A percentile compares a stretch with the other conserved stretches of the same genome.
Evolutionary conservation across 2,329 filamentous ascomycete genomes (phyloP).

Genomic region (Hawksworthiomyces lignivorus): DNA sequence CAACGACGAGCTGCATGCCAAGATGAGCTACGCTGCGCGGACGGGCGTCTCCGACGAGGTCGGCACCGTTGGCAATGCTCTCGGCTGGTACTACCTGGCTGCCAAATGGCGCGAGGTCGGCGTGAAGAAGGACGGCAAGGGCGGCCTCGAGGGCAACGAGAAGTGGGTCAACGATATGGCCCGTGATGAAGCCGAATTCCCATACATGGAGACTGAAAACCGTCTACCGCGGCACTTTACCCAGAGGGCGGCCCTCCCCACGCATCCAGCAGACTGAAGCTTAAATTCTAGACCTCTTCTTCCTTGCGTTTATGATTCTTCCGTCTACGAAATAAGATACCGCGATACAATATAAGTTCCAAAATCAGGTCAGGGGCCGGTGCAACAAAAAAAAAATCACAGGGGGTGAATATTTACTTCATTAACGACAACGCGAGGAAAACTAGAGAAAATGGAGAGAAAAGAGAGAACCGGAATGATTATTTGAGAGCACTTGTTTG

Average conservation of each 20-base stretch:
- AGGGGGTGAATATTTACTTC: too few species aligned
- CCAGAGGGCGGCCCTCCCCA: constrained; percentile 18
- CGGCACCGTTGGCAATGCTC: constrained; percentile 69
- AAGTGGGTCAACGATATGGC: constrained; percentile 71
- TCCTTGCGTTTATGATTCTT: too few species aligned
- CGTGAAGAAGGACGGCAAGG: constrained; percentile 30
- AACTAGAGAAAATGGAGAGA: too few species aligned
- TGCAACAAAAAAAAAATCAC: too few species aligned
- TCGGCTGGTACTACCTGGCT: constrained; percentile 72
- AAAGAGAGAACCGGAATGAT: too few species aligned
- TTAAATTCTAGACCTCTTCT: too few species aligned
- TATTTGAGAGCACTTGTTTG: too few species aligned
- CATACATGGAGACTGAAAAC: constrained; percentile 53
- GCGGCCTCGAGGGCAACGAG: constrained; percentile 48
- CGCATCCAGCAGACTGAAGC: background rate
- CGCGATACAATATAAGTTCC: too few species aligned
- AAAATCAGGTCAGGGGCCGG: too few species aligned
- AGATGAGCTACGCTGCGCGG: constrained; percentile 58
- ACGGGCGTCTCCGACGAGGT: constrained; percentile 72
- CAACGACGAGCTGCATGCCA: constrained; percentile 54
- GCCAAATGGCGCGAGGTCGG: constrained; percentile 53
- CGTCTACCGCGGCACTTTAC: constrained; percentile 46
- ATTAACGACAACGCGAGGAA: too few species aligned
- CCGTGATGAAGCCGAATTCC: constrained; percentile 52
- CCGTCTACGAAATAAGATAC: too few species aligned